These are phyloP conservation scores for Sonneratia alba DNA, from an alignment of 345 rosid genomes.

Conservation along the genomic window DNA sequence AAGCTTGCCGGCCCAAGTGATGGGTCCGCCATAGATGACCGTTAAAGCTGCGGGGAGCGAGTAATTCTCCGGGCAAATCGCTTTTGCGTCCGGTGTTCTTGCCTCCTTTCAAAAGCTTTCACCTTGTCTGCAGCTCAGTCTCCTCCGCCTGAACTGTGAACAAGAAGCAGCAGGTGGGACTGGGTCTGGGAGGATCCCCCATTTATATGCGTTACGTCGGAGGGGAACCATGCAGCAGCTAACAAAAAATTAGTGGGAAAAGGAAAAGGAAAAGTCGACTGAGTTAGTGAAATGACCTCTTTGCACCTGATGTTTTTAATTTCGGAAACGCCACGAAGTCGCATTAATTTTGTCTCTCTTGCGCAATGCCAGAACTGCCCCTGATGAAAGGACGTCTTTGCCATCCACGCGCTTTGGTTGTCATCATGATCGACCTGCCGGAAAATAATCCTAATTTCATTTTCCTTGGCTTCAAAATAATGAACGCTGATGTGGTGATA, in stretches of 20 bases:
- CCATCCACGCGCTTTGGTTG: too few species aligned
- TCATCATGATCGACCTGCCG: too few species aligned
- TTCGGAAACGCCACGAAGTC: neutral
- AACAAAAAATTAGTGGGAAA: too few species aligned
- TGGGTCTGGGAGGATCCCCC: neutral
- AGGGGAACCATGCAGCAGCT: neutral
- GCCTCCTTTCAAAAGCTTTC: neutral
- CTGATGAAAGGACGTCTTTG: too few species aligned
- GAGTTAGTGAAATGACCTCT: neutral
- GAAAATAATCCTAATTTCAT: too few species aligned
- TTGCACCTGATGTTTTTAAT: neutral
- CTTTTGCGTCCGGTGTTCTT: neutral
- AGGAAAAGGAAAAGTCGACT: neutral
- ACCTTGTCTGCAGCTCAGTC: neutral
- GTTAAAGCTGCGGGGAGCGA: slow-evolving; percentile 3
- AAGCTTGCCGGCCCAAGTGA: slow-evolving; percentile 37
- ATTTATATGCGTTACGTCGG: neutral
- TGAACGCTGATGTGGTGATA: too few species aligned
- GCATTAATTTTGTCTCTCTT: neutral
- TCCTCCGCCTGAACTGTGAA: neutral
- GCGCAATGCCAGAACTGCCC: too few species aligned
- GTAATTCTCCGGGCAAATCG: neutral
- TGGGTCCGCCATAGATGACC: slow-evolving; percentile 30
- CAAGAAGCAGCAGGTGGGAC: neutral
- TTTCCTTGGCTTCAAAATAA: too few species aligned